Percentiles rank a stretch among this genome's conserved stretches.
Evolutionary conservation across 192 early-diverging fungal species (phyloP).

Genomic region (Phycomyces blakesleeanus): DNA sequence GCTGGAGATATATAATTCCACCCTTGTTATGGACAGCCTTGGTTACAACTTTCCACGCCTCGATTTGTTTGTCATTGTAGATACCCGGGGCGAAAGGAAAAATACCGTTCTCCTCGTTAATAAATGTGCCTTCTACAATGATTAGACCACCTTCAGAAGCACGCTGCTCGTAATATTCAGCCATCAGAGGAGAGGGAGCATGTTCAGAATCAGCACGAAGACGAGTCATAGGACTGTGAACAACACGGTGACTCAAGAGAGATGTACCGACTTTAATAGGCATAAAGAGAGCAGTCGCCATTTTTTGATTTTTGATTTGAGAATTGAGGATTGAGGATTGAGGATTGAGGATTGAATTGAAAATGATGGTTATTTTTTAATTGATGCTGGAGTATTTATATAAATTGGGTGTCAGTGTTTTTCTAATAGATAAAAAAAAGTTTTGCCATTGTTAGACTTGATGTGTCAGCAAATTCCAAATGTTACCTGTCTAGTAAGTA

Average conservation of each 20-base stretch:
- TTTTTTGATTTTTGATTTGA: too few relatives aligned
- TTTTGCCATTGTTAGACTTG: too few relatives aligned
- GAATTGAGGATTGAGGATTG: too few relatives aligned
- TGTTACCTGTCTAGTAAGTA: too few relatives aligned
- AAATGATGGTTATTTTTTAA: too few relatives aligned
- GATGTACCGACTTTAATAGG: slow-evolving; percentile 18
- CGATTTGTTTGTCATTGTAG: slow-evolving; percentile 36
- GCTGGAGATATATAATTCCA: slow-evolving; percentile 51
- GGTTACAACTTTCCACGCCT: slow-evolving; percentile 48
- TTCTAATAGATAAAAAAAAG: too few relatives aligned
- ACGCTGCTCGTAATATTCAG: slow-evolving; percentile 26
- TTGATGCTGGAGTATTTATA: too few relatives aligned
- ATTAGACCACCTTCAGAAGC: slow-evolving; percentile 17
- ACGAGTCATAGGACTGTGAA: slow-evolving; percentile 22
- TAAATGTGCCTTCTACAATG: slow-evolving; percentile 21
- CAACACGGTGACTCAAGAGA: slow-evolving; percentile 21
- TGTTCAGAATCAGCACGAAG: background rate
- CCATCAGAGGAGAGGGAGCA: slow-evolving; percentile 8
- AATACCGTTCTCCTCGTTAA: slow-evolving; percentile 8
- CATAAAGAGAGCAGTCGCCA: slow-evolving; percentile 18
- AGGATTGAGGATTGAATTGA: too few relatives aligned
- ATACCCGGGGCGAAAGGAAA: slow-evolving; percentile 29
- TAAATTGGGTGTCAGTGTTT: too few relatives aligned
- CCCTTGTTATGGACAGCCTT: slow-evolving; percentile 54
- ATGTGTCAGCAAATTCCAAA: too few relatives aligned